Percentiles rank a stretch among this genome's conserved stretches.
phyloP scores from a whole-genome alignment of 108 stramenopile species.

The Conticribra weissflogii region DNA sequence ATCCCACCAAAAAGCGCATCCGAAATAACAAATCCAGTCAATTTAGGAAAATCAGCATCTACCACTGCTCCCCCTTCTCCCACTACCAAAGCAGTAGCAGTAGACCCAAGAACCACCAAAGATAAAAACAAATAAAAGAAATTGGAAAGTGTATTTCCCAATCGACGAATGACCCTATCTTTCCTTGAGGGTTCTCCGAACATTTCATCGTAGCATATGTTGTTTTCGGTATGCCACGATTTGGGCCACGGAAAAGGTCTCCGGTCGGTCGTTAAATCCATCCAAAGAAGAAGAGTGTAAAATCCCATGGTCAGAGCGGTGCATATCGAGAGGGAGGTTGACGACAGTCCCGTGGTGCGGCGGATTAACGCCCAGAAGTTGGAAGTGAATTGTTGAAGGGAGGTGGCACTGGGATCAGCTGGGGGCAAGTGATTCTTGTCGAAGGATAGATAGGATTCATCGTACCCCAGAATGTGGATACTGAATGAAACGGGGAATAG shows the following conservation, averaged over 20 bases:
- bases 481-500: slow-evolving; percentile 17
- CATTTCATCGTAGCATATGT: slow-evolving; percentile 47
- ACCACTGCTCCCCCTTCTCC: background rate
- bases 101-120: too few relatives aligned
- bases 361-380: background rate
- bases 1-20: slow-evolving; percentile 38
- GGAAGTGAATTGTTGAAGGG: background rate
- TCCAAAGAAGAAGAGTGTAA: slow-evolving; percentile 15
- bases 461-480: slow-evolving; percentile 3
- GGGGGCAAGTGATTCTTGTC: slow-evolving; percentile 7
- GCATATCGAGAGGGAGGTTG: slow-evolving; percentile 7
- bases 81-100: slow-evolving; percentile 25
- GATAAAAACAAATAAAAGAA: slow-evolving; percentile 34
- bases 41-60: background rate
- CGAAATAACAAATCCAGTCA: slow-evolving; percentile 15
- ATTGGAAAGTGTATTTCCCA: slow-evolving; percentile 49
- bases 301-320: slow-evolving; percentile 2
- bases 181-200: slow-evolving; percentile 40
- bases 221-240: slow-evolving; percentile 33
- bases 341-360: slow-evolving; percentile 23
- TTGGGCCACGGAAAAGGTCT: slow-evolving; percentile 26
- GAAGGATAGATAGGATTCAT: slow-evolving; percentile 28
- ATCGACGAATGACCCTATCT: slow-evolving; percentile 30
- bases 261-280: slow-evolving; percentile 3
- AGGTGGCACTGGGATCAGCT: background rate